Base-by-base conservation (phyloP, 75 land plant species). In the Picea glauca region DNA sequence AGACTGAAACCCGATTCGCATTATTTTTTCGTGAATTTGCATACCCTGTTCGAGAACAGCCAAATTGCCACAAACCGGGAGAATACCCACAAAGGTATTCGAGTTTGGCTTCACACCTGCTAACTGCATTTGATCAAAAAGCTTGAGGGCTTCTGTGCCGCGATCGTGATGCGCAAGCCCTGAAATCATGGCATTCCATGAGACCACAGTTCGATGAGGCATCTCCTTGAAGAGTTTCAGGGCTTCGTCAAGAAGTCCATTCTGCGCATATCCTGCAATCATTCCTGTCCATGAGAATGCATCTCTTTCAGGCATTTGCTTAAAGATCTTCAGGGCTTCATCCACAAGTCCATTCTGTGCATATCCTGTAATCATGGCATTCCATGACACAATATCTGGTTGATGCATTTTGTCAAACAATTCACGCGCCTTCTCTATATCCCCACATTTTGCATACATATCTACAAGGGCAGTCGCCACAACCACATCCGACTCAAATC, bases 391-490 rank as follows among this genome's bases (percentile, higher is more conserved):
- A 14, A 81, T 40, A 38, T 91, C 89, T 50, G 13, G 50, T 23
- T 31, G 59, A 12, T 80, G 79, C 85, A 89, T 84, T 58, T 20
- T 86, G 21, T 75, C 76, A 54, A 84, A 87, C 12, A 89, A 78
- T 50, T 30, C 20, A 13, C 81, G 75, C 35, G 95, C 93, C 78
- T 87, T 84, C 32, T 35, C 68, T 81, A 85, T 81, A 33, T 68
- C 75, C 62, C 86, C 86, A 65, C 82, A 86, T 13, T 87, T 89
- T 3, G 85, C 86, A 78, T 93, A 91, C 84, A 89, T 85, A 85
- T 85, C 75, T 26, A 89, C 80, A 65, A 91, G 78, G 23, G 87
- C 82, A 80, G 85, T 91, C 11, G 77, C 81, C 23, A 91, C 81
- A 38, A 89, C 20, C 63, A 83, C 64, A 74, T 91, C 81, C 0